Base-by-base conservation (phyloP, 208 protist genomes). In the Leishmania major region DNA sequence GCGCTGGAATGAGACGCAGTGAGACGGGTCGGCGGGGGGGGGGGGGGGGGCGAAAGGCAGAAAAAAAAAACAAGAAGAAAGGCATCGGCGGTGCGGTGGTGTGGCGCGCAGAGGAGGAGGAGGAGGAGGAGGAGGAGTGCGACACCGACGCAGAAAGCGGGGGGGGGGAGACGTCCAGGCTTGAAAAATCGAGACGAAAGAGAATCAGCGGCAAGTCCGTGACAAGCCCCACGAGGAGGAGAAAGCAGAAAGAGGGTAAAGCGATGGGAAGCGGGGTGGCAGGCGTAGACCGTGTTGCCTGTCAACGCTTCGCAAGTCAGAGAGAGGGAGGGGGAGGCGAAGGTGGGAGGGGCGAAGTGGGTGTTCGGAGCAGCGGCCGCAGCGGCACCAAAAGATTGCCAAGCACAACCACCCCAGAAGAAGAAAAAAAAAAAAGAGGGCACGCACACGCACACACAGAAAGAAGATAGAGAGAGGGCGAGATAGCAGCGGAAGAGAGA, bases 401-500 rank as follows among this genome's bases (percentile, higher is more conserved):
- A 55, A 55, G 31, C 31, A 10, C 17, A 22, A 11, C 45, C 70
- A 82, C 25, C 76, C 40, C 35, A 47, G 35, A 22, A 45, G 75
- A 15, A 77, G 47, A 76, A 69, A 17, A 40, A 77, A 47, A 76
- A 69, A 17, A 40, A 49, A 22, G 28, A 47, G 19, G 11, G 35
- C 35, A 10, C 28, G 17, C 49, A 31, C 31, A 40, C 13, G 8
- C 7, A 72, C n/a, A 67, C 3, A 37, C 8, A 67, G 1, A 19
- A 31, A 67, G 1, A 15, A 67, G n/a, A 37, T 15, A 67, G 22
- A 67, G 8, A 40, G 31, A 40, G 62, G 22, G 28, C 47, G 71
- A 81, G 19, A 59, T 45, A 53, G 73, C 66, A 53, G 25, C 75
- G 57, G 4, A 79, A 79, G 69, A 83, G 40, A 57, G 75, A 53